Conservation (phyloP, 192 early-diverging fungal species). For the Radiomyces spectabilis region DNA sequence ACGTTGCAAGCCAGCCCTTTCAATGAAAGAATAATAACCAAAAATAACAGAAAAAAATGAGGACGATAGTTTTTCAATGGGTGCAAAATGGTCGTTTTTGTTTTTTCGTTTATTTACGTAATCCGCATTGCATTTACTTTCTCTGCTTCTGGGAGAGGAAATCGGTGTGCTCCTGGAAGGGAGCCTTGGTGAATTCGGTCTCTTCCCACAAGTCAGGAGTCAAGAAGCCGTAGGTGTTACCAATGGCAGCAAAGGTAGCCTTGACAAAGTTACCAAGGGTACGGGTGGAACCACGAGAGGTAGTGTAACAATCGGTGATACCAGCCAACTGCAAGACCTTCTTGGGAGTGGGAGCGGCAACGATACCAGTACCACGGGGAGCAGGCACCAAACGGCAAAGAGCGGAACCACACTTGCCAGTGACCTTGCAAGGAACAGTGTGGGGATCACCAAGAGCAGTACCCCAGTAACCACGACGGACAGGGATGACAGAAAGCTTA, state of each 20-base stretch:
- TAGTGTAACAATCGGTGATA: constrained; percentile 96
- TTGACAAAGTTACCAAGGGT: constrained; percentile 99
- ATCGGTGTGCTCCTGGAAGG: constrained; percentile 84
- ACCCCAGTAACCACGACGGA: constrained; percentile 98
- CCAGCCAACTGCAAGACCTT: constrained; percentile 92
- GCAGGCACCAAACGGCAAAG: constrained; percentile 90
- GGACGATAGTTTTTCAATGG: no score
- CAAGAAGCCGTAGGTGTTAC: constrained; percentile 94
- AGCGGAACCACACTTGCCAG: constrained; percentile 91
- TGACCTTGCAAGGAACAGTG: constrained; percentile 97
- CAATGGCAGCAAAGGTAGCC: constrained; percentile 93
- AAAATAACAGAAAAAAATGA: no score
- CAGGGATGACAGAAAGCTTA: constrained; percentile 95
- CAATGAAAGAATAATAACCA: no score
- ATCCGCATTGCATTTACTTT: no score
- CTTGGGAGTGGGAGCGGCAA: constrained; percentile 95
- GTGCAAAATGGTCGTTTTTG: no score
- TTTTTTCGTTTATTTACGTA: no score
- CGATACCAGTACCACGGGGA: constrained; percentile 97
- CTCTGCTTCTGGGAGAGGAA: constrained; percentile 47
- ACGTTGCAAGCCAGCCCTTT: background rate
- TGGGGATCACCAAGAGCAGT: constrained; percentile 90
- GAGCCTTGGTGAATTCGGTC: constrained; percentile 76
- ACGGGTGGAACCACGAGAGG: constrained; percentile 88
- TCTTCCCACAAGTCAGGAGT: constrained; percentile 95